Conservation (phyloP, 306 rosid genomes). For the Sechiopsis laciniata region DNA sequence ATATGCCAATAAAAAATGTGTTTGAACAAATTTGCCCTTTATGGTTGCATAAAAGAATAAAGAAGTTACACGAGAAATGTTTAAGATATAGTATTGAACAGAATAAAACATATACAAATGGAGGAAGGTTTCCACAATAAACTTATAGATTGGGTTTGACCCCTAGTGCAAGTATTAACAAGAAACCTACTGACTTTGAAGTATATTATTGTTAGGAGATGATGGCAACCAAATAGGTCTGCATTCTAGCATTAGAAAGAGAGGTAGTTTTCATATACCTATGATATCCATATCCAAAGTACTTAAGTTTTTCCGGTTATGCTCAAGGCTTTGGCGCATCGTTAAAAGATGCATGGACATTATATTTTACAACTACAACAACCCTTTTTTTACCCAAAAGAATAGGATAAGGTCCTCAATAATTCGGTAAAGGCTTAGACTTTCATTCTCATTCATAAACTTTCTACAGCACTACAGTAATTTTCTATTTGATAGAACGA, state of each 20-base stretch:
- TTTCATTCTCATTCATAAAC: neutral
- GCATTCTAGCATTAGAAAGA: neutral
- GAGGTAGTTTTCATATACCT: neutral
- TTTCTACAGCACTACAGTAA: neutral
- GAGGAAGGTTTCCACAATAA: neutral
- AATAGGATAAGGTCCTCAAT: slow-evolving; percentile 7
- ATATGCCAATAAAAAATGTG: neutral
- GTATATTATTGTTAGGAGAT: neutral
- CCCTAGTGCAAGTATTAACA: neutral
- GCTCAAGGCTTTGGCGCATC: neutral
- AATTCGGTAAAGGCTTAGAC: neutral
- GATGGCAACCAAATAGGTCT: neutral
- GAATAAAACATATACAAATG: neutral
- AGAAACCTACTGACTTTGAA: neutral
- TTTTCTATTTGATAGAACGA: neutral
- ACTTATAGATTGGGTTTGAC: neutral
- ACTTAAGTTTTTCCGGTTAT: neutral
- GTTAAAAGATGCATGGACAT: neutral
- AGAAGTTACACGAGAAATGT: neutral
- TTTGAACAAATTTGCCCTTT: too few relatives aligned
- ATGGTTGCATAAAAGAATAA: neutral
- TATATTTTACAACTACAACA: neutral
- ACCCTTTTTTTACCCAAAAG: neutral
- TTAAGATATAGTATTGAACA: neutral
- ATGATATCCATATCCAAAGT: neutral